Evolutionary conservation across 305 asterid genomes (phyloP).

Genomic region (Fraxinus floribunda): DNA sequence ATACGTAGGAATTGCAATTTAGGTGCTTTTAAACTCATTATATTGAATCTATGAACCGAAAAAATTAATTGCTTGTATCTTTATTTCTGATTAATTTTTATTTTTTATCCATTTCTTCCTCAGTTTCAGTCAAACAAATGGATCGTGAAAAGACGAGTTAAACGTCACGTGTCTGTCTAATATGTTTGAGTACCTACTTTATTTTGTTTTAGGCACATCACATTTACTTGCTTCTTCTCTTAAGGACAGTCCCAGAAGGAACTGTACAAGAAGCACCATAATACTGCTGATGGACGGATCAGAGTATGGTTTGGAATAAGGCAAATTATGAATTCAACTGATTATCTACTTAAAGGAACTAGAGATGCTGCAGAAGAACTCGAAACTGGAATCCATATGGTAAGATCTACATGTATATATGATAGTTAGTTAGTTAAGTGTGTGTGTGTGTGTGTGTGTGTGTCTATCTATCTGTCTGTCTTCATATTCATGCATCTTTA

Average conservation of each 20-base stretch:
- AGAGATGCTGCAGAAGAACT: conserved; percentile 66
- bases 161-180: background rate
- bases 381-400: conserved; percentile 78
- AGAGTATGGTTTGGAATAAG: conserved; percentile 76
- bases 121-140: background rate
- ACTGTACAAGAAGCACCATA: conserved; percentile 53
- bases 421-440: too few species aligned
- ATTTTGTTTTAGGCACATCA: background rate
- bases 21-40: background rate
- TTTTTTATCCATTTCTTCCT: background rate
- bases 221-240: conserved; percentile 16
- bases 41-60: background rate
- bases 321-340: conserved; percentile 76
- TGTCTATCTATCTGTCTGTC: too few species aligned
- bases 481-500: too few species aligned
- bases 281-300: conserved; percentile 71
- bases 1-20: background rate
- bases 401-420: conserved; percentile 10
- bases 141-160: background rate
- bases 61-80: background rate
- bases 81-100: background rate
- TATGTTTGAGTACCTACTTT: background rate
- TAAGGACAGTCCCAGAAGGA: conserved; percentile 62
- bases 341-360: conserved; percentile 53
- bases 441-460: too few species aligned